These are phyloP conservation scores for Penicillium fuscoglaucum DNA, from an alignment of 2,329 filamentous ascomycete species.

Conservation along the genomic window DNA sequence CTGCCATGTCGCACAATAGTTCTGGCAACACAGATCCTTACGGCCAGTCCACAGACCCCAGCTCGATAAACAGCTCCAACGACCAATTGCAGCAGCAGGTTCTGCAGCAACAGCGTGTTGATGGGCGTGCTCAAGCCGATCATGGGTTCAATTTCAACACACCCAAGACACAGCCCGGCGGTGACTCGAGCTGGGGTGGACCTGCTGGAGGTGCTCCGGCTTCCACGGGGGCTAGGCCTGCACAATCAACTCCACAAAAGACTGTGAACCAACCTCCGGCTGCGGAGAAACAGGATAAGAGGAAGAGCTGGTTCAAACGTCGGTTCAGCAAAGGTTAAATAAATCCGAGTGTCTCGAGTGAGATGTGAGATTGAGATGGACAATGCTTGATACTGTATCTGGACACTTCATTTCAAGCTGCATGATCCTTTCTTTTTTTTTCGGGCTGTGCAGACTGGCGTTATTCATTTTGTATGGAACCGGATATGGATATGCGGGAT, in stretches of 20 bases:
- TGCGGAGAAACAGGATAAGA: constrained; percentile 59
- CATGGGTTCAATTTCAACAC: constrained; percentile 63
- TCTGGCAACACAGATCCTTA: constrained; percentile 71
- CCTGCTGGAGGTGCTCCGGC: constrained; percentile 27
- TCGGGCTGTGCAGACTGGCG: neutral
- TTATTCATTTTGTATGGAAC: neutral
- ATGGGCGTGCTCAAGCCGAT: constrained; percentile 50
- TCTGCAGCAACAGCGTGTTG: constrained; percentile 39
- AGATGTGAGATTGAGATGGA: neutral
- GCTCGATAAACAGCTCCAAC: constrained; percentile 89
- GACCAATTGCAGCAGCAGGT: constrained; percentile 64
- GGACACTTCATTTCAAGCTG: neutral
- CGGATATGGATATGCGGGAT: constrained; percentile 8
- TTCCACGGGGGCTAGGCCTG: constrained; percentile 3
- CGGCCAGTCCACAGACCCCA: constrained; percentile 83
- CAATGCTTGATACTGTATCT: neutral
- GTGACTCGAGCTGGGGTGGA: constrained; percentile 27
- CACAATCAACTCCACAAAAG: constrained; percentile 21
- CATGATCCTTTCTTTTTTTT: neutral
- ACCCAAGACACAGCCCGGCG: constrained; percentile 19
- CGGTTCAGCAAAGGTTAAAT: constrained; percentile 65
- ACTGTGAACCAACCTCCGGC: constrained; percentile 8
- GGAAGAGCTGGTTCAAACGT: constrained; percentile 86
- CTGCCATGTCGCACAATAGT: constrained; percentile 64
- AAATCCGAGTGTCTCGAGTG: neutral